Conservation (phyloP, 2,329 filamentous ascomycete species). For the Colletotrichum camelliae region DNA sequence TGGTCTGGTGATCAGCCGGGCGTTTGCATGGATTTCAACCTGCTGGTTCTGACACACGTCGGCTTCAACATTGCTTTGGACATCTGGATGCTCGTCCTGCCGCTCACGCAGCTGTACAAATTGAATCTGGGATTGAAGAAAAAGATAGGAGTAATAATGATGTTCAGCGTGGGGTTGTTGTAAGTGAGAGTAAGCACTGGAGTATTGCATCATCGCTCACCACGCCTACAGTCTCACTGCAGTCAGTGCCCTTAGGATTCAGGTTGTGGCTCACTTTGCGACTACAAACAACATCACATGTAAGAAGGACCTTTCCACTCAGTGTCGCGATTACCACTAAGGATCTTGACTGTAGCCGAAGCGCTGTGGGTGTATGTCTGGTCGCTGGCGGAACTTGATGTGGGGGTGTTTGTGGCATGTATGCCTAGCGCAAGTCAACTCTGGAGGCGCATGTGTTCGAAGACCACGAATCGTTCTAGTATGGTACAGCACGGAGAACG, state of each 20-base stretch:
- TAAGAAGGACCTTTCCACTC: neutral
- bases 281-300: neutral
- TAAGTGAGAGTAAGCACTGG: neutral
- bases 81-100: slow-evolving; percentile 33
- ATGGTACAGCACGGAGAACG: neutral
- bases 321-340: neutral
- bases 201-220: neutral
- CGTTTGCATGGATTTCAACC: slow-evolving; percentile 28
- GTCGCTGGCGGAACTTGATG: neutral
- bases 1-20: slow-evolving; percentile 36
- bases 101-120: slow-evolving; percentile 34
- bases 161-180: slow-evolving; percentile 31
- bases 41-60: slow-evolving; percentile 27
- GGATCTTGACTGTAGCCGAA: neutral
- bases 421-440: neutral
- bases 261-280: neutral
- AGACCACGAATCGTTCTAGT: neutral
- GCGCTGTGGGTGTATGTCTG: neutral
- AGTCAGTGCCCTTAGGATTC: neutral
- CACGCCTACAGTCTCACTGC: neutral
- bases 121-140: slow-evolving; percentile 34
- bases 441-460: neutral
- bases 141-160: slow-evolving; percentile 32
- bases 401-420: neutral
- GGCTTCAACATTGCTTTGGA: slow-evolving; percentile 36